Base-by-base conservation (phyloP, 2,329 filamentous ascomycete genomes). In the Sporothrix variecibatus region DNA sequence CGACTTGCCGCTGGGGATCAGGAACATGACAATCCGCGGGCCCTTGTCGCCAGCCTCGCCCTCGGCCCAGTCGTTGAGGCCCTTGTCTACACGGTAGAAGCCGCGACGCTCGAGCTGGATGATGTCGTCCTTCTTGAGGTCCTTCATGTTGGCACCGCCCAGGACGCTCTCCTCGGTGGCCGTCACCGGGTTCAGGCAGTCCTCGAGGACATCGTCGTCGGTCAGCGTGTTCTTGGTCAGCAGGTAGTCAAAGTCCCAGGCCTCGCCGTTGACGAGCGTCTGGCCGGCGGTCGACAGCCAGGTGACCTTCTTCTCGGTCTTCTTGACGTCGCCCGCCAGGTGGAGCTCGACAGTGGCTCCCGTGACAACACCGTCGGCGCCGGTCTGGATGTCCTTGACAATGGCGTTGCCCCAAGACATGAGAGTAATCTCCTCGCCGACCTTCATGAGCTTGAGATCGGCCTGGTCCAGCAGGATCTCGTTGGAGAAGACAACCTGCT, bases 321-420 rank as follows among this genome's bases (percentile, higher is more conserved):
- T 92, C 87, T 97, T 97, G 82, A 98, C 93, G 82, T 98, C 95
- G 73, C 95, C 95, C 79, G 93, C 90, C 69, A 98, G 89, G 83
- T 98, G 92, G n/a, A 98, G 89, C 83, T 97, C 94, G 72, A 96
- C 86, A 74, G 93, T 92, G 53, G 97, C 87, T 49, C 84, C 86
- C 15, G 90, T 92, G 79, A 97, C 90, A 67, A 86, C 82, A 40
- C 84, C 83, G 28, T 82, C 81, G 34, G 84, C 82, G 34, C 82
- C 82, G 23, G 84, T 82, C 67, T 88, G 86, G 76, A 94, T 89
- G 75, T 90, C 89, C 73, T 91, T 89, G 31, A 96, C 92, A 77
- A 94, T 89, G 15, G 93, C 94, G 80, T 97, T 97, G 78, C 95
- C 96, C 95, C 95, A 98, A 82, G 93, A 93, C 95, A 98, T 98